Conservation (phyloP, 768 basidiomycete species). For the Fibroporia radiculosa region DNA sequence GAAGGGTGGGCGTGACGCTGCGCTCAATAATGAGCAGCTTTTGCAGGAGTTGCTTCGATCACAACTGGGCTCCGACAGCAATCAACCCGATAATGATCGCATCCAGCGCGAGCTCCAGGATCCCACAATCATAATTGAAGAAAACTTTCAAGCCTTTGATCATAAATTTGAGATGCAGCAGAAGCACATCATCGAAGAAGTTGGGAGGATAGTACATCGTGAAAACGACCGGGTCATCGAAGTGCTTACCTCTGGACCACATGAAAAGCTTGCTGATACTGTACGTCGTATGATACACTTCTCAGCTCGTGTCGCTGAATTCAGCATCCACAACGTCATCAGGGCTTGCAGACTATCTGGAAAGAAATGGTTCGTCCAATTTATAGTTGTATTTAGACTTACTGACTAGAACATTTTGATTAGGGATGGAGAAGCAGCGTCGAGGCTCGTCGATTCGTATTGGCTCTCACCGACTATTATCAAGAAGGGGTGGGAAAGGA, state of each 20-base stretch:
- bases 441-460: conserved; percentile 43
- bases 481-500: conserved; percentile 11
- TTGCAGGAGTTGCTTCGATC: neutral
- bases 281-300: too few species aligned
- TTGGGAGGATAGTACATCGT: conserved; percentile 23
- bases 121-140: neutral
- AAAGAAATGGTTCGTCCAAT: conserved; percentile 38
- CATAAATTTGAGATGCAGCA: conserved; percentile 39
- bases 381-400: neutral
- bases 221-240: conserved; percentile 32
- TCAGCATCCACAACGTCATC: too few species aligned
- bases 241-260: conserved; percentile 33
- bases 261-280: conserved; percentile 35
- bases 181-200: conserved; percentile 27
- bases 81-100: neutral
- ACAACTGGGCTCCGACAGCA: neutral
- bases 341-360: conserved; percentile 47
- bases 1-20: neutral
- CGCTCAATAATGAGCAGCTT: neutral
- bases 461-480: conserved; percentile 32
- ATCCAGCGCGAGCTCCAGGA: neutral
- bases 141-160: conserved; percentile 26
- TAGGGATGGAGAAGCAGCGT: conserved; percentile 47
- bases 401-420: too few species aligned
- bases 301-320: too few species aligned